A percentile compares a stretch with the other conserved stretches of the same genome.
These are phyloP conservation scores for Venturia oleaginea DNA, from an alignment of 2,329 filamentous ascomycete genomes.

Conservation along the genomic window DNA sequence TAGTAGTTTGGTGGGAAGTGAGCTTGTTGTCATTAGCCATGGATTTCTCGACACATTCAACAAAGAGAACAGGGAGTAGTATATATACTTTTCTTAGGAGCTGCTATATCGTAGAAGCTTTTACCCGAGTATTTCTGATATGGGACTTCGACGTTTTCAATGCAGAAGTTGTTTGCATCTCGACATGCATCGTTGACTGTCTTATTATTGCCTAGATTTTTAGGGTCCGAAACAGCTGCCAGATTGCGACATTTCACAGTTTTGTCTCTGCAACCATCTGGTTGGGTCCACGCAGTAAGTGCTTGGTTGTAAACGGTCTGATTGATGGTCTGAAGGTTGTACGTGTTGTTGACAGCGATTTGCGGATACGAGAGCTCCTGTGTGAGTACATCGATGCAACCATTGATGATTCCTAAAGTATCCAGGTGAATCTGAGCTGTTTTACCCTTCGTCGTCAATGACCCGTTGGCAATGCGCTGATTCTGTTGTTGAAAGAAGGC, in stretches of 20 bases:
- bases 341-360: constrained; percentile 51
- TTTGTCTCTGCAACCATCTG: constrained; percentile 45
- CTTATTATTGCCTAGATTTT: constrained; percentile 31
- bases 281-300: constrained; percentile 34
- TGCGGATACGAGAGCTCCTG: constrained; percentile 40
- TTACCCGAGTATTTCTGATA: constrained; percentile 36
- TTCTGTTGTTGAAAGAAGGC: constrained; percentile 51
- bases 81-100: constrained; percentile 35
- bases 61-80: constrained; percentile 10
- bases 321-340: constrained; percentile 44
- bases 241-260: constrained; percentile 43
- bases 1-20: constrained; percentile 35
- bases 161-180: constrained; percentile 38
- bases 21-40: background rate
- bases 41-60: background rate
- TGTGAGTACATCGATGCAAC: constrained; percentile 43
- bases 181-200: constrained; percentile 34
- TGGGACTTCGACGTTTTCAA: constrained; percentile 34
- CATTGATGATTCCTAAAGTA: constrained; percentile 48
- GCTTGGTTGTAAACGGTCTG: constrained; percentile 38
- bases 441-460: constrained; percentile 26
- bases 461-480: constrained; percentile 36
- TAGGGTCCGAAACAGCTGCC: constrained; percentile 40
- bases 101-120: constrained; percentile 51
- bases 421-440: constrained; percentile 35